These are phyloP conservation scores for Scheffersomyces insectosa DNA, from an alignment of 1,139 yeast genomes.

Conservation along the genomic window DNA sequence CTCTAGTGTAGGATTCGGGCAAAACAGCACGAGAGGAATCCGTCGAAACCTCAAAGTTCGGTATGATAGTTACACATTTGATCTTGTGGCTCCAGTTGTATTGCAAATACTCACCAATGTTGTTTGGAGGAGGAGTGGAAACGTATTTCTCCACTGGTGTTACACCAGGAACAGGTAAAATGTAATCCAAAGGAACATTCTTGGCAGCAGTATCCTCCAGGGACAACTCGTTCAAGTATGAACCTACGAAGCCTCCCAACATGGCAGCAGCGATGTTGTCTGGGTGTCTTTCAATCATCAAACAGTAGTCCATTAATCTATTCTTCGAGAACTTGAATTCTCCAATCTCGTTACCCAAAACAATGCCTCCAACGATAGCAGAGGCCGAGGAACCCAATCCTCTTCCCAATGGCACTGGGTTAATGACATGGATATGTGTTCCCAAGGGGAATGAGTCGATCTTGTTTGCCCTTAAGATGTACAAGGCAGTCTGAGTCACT, in stretches of 20 bases:
- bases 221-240: constrained; percentile 79
- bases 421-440: constrained; percentile 75
- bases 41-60: constrained; percentile 91
- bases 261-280: constrained; percentile 98
- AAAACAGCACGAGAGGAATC: constrained; percentile 88
- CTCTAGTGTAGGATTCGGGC: constrained; percentile 76
- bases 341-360: constrained; percentile 85
- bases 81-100: constrained; percentile 82
- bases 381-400: constrained; percentile 99
- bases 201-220: constrained; percentile 70
- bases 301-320: constrained; percentile 88
- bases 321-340: constrained; percentile 69
- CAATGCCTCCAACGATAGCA: constrained; percentile 97
- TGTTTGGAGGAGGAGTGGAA: constrained; percentile 62
- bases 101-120: constrained; percentile 86
- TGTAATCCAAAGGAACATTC: constrained; percentile 81
- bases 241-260: constrained; percentile 98
- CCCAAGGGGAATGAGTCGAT: constrained; percentile 77
- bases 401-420: constrained; percentile 94
- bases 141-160: constrained; percentile 56
- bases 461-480: constrained; percentile 81
- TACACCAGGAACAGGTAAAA: constrained; percentile 69
- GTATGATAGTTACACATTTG: constrained; percentile 87
- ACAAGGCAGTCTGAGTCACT: constrained; percentile 89
- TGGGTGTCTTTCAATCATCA: constrained; percentile 97